phyloP scores from a whole-genome alignment of 805 yeast genomes.

The Kockiozyma suomiensis region DNA sequence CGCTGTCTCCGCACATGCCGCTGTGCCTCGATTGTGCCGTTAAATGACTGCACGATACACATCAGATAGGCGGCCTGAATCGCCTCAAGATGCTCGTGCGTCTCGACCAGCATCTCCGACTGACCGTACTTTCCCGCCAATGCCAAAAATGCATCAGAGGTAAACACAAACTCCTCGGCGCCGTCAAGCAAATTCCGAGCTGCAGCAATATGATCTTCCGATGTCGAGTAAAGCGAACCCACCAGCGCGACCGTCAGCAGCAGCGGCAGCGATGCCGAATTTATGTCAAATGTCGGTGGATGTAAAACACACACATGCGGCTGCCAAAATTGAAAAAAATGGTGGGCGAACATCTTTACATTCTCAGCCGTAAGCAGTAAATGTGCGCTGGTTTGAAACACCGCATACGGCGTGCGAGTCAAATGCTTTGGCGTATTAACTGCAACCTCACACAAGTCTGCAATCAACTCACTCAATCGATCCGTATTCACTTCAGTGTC shows the following conservation, averaged over 20 bases:
- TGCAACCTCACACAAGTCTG: neutral
- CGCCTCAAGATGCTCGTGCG: neutral
- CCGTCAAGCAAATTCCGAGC: slow-evolving; percentile 8
- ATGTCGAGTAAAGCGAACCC: slow-evolving; percentile 8
- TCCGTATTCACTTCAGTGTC: neutral
- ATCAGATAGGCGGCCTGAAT: slow-evolving; percentile 10
- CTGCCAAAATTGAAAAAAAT: slow-evolving; percentile 8
- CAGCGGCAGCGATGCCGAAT: neutral
- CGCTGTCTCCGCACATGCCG: slow-evolving; percentile 9
- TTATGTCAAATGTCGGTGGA: slow-evolving; percentile 6
- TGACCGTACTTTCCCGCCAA: slow-evolving; percentile 1
- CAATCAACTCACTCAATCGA: neutral
- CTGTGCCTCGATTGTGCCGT: slow-evolving; percentile 12
- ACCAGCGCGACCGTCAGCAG: neutral
- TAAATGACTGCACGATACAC: slow-evolving; percentile 9
- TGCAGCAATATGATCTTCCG: neutral
- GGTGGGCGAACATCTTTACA: neutral
- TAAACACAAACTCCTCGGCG: slow-evolving; percentile 7
- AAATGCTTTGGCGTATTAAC: neutral
- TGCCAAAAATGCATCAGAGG: neutral
- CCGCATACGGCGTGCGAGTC: neutral
- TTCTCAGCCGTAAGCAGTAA: slow-evolving; percentile 1
- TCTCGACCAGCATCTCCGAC: neutral
- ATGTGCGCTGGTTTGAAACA: neutral
- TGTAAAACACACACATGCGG: slow-evolving; percentile 10